Conservation (phyloP, 768 basidiomycete species). For the Boletus sp. region DNA sequence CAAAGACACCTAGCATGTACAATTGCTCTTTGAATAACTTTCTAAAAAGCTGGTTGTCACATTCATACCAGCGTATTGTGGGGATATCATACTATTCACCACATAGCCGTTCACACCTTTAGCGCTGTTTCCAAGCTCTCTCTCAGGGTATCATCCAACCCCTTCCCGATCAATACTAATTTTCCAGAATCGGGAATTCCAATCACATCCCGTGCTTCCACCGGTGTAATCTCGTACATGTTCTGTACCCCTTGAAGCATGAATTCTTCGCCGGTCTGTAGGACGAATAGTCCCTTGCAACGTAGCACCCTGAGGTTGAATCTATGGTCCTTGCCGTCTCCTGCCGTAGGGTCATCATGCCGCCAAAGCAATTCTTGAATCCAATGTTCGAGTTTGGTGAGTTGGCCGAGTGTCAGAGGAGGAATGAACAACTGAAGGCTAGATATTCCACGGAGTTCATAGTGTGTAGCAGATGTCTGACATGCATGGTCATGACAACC, state of each 20-base stretch:
- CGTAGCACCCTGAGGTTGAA: conserved; percentile 63
- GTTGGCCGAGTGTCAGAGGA: conserved; percentile 44
- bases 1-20: not conserved
- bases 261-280: conserved; percentile 53
- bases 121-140: conserved; percentile 45
- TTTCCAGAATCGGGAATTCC: conserved; percentile 69
- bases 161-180: conserved; percentile 85
- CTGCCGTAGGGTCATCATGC: conserved; percentile 45
- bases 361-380: conserved; percentile 86
- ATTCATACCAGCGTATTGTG: no score
- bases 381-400: conserved; percentile 70
- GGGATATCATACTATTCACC: not conserved
- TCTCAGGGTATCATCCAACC: conserved; percentile 57
- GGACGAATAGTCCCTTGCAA: conserved; percentile 80
- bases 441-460: conserved; percentile 79
- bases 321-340: conserved; percentile 6
- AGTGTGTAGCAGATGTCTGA: conserved; percentile 45
- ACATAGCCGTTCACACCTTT: not conserved
- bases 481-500: conserved; percentile 33
- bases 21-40: not conserved
- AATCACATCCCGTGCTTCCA: conserved; percentile 38
- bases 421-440: conserved; percentile 74
- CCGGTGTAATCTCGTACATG: conserved; percentile 75
- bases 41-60: not conserved
- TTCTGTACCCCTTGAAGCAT: conserved; percentile 91